Conservation (phyloP, 176 grass and related monocot genomes). For the Poa pratensis region DNA sequence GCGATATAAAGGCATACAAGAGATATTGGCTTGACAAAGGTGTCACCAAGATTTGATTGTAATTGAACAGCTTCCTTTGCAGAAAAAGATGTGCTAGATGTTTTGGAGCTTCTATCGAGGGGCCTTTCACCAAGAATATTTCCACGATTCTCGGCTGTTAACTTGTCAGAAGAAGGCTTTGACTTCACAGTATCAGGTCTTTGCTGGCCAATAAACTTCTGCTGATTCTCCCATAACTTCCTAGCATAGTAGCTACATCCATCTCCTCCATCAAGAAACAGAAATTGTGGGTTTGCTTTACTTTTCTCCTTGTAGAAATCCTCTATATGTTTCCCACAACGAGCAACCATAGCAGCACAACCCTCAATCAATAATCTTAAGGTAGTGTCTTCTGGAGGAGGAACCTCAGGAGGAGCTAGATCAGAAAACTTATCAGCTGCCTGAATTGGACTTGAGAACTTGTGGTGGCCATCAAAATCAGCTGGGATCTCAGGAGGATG, state of each 20-base stretch:
- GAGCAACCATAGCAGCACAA: conserved; percentile 84
- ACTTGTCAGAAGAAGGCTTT: conserved; percentile 61
- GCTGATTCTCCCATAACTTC: conserved; percentile 91
- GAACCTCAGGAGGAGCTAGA: conserved; percentile 67
- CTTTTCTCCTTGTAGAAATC: conserved; percentile 94
- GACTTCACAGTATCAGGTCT: conserved; percentile 48
- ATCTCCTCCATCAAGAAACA: conserved; percentile 81
- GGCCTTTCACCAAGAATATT: conserved; percentile 95
- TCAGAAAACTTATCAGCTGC: conserved; percentile 53
- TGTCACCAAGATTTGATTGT: conserved; percentile 76
- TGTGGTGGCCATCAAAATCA: conserved; percentile 81
- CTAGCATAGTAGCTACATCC: conserved; percentile 78
- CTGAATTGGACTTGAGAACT: conserved; percentile 65
- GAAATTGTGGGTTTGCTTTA: conserved; percentile 75
- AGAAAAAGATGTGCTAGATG: conserved; percentile 46
- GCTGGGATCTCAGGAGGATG: conserved; percentile 70
- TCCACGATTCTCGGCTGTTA: conserved; percentile 86
- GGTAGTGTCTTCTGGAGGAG: conserved; percentile 77
- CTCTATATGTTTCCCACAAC: conserved; percentile 90
- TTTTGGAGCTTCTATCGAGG: conserved; percentile 70
- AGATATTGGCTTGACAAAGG: conserved; percentile 77
- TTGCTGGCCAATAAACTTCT: conserved; percentile 59
- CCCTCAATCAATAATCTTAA: conserved; percentile 84
- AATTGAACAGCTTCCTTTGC: conserved; percentile 70
- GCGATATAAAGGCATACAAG: conserved; percentile 61